Percentiles rank a stretch among this genome's conserved stretches.
phyloP scores from a whole-genome alignment of 2,329 filamentous ascomycete genomes.

The Trichoderma lentiforme region DNA sequence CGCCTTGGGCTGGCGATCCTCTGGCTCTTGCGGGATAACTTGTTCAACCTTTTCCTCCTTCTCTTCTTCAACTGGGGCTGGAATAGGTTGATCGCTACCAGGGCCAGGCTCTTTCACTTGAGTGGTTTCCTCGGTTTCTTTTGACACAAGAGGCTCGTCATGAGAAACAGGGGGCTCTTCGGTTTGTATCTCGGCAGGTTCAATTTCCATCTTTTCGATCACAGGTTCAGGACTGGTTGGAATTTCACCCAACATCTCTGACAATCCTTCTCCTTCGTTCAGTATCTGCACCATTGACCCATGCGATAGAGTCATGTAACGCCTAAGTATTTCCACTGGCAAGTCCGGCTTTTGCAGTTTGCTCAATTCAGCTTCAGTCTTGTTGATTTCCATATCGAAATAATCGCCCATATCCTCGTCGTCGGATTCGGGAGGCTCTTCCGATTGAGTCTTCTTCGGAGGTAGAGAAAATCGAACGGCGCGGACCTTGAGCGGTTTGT shows the following conservation, averaged over 20 bases:
- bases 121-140: background rate
- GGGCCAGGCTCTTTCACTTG: background rate
- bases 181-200: background rate
- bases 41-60: slow-evolving; percentile 18
- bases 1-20: slow-evolving; percentile 34
- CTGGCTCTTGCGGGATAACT: slow-evolving; percentile 18
- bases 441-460: slow-evolving; percentile 32
- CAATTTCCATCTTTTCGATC: background rate
- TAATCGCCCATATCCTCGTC: slow-evolving; percentile 58
- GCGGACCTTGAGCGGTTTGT: slow-evolving; percentile 30
- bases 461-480: slow-evolving; percentile 41
- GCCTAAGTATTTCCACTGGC: slow-evolving; percentile 42
- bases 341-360: slow-evolving; percentile 42
- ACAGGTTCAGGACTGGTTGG: background rate
- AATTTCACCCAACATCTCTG: slow-evolving; percentile 41
- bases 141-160: background rate
- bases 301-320: slow-evolving; percentile 47
- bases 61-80: background rate
- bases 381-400: slow-evolving; percentile 51
- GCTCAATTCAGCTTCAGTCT: slow-evolving; percentile 48
- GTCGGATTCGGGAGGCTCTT: slow-evolving; percentile 46
- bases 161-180: background rate
- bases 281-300: slow-evolving; percentile 48
- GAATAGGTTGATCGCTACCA: background rate
- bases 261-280: slow-evolving; percentile 42